Conservation (phyloP, 345 rosid species). For the Pelargonium nanum region DNA sequence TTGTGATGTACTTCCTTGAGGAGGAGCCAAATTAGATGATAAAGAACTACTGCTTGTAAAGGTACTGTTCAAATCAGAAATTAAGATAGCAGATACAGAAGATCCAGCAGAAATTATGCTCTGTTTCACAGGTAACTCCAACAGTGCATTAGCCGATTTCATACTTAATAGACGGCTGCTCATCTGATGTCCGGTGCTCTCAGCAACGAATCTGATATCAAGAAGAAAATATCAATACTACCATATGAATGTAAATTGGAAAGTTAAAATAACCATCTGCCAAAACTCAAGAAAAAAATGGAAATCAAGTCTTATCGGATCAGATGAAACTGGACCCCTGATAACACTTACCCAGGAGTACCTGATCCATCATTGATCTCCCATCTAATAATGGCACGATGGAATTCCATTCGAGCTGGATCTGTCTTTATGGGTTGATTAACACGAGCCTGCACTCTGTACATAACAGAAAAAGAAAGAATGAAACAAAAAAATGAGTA, state of each 20-base stretch:
- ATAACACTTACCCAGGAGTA: slow-evolving; percentile 51
- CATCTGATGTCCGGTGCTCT: slow-evolving; percentile 84
- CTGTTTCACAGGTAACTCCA: slow-evolving; percentile 72
- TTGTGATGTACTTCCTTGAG: slow-evolving; percentile 21
- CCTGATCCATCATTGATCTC: slow-evolving; percentile 79
- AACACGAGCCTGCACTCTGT: slow-evolving; percentile 67
- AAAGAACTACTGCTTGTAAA: slow-evolving; percentile 14
- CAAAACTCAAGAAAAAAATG: background rate
- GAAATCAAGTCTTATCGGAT: background rate
- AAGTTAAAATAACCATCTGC: background rate
- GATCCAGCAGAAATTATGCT: slow-evolving; percentile 56
- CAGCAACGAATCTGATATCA: slow-evolving; percentile 69
- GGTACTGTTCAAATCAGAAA: slow-evolving; percentile 44
- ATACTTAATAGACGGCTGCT: slow-evolving; percentile 89
- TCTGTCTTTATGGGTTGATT: slow-evolving; percentile 59
- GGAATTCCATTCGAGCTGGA: slow-evolving; percentile 54
- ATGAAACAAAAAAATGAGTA: background rate
- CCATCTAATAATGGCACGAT: slow-evolving; percentile 69
- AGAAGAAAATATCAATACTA: slow-evolving; percentile 5
- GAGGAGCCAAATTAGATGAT: slow-evolving; percentile 24
- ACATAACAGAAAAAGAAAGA: slow-evolving; percentile 8
- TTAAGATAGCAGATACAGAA: slow-evolving; percentile 54
- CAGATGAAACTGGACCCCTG: slow-evolving; percentile 7
- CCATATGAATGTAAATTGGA: background rate
- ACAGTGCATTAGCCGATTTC: slow-evolving; percentile 83